Conservation (phyloP, 306 rosid species). For the Inga oerstediana region DNA sequence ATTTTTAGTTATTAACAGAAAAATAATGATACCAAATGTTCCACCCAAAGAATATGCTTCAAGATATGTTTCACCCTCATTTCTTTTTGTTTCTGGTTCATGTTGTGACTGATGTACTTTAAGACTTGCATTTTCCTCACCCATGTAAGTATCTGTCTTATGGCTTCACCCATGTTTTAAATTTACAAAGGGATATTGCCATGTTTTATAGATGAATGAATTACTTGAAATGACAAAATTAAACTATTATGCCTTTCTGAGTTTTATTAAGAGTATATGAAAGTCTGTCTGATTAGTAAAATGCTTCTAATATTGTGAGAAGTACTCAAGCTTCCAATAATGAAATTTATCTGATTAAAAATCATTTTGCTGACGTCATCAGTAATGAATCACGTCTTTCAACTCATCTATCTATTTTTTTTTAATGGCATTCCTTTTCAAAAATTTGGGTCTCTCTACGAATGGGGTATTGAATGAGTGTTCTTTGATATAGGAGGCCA, state of each 20-base stretch:
- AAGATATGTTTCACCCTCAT: slow-evolving; percentile 1
- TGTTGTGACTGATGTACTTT: slow-evolving; percentile 17
- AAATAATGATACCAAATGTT: neutral
- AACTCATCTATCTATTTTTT: slow-evolving; percentile 1
- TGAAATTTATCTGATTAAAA: neutral
- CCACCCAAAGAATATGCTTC: slow-evolving; percentile 20
- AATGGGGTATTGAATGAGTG: slow-evolving; percentile 2
- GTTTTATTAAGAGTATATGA: slow-evolving; percentile 16
- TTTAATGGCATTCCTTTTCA: neutral
- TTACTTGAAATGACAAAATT: slow-evolving; percentile 23
- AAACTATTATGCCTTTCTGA: neutral
- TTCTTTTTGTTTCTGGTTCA: slow-evolving; percentile 15
- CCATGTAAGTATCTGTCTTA: slow-evolving; percentile 12
- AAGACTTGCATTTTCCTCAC: slow-evolving; percentile 17
- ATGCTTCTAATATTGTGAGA: neutral
- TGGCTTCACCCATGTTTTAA: neutral
- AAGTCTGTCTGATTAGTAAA: slow-evolving; percentile 11
- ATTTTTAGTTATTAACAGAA: neutral
- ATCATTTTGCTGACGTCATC: slow-evolving; percentile 6
- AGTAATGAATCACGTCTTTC: neutral
- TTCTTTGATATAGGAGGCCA: slow-evolving; percentile 65
- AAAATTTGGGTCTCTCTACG: slow-evolving; percentile 27
- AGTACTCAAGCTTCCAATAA: neutral
- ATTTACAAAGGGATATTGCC: neutral
- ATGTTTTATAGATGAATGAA: slow-evolving; percentile 20